Evolutionary conservation across 805 yeast species (phyloP), one percentile per base, ranked within the genome.

Genomic region (Komagataella ulmi): DNA sequence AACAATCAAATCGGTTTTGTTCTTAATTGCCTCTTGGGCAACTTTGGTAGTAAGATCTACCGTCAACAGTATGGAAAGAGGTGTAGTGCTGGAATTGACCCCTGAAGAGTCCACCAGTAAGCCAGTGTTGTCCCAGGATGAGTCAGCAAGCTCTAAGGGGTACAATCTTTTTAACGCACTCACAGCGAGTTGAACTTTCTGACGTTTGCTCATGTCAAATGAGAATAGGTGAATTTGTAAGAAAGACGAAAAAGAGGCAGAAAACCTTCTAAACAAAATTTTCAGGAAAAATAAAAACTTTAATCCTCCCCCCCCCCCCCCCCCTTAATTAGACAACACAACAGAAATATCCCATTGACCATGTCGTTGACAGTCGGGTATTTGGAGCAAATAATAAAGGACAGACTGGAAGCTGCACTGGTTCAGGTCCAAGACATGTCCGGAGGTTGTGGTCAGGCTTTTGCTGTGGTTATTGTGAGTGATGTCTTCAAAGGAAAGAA

Each of bases 401-500:
- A 75, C 17, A 65, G 84, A 46, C 74, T 86, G n/a, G 68, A 70
- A 19, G 88, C 93, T 7, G 53, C 60, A 0, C 77, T 83, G 54
- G 88, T 82, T 8, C 84, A 82, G 59, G 89, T 87, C 6, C 83
- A 77, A 54, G 95, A 87, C 57, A 77, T 80, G 72, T 81, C 83
- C 8, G 95, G 95, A 14, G 99, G 99, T 1, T 93, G 99, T 68
- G 99, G 99, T 4, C 97, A 91, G 65, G 96, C 98, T 2, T 91
- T 90, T 66, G 96, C 95, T 44, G 96, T 89, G 40, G 77, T 87
- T 6, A 90, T 95, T 24, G 96, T 93, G 7, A 70, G 73, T 67
- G 74, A 79, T 47, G 61, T 72, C 19, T 93, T 95, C 65, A 65
- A 73, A 54, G 93, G 93, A 21, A 88, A 88, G 68, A 88, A 88